phyloP scores from a whole-genome alignment of 2,329 filamentous ascomycete species.

The Pleurostoma richardsiae region DNA sequence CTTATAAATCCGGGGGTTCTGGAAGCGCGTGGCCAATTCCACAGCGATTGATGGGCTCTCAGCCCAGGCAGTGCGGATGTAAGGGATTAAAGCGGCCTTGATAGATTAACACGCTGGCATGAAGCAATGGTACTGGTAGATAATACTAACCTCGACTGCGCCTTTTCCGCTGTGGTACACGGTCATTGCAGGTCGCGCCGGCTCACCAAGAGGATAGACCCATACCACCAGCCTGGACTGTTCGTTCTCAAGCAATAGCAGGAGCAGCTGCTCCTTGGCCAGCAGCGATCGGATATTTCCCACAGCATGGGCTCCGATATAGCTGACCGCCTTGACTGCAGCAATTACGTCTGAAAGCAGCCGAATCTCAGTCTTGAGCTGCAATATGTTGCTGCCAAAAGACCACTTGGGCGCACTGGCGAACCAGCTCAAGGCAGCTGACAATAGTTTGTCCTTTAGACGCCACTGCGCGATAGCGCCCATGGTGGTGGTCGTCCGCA shows the following conservation, averaged over 20 bases:
- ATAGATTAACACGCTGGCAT: background rate
- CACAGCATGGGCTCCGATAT: conserved; percentile 47
- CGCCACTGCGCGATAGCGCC: conserved; percentile 66
- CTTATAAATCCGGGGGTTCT: conserved; percentile 63
- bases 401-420: conserved; percentile 80
- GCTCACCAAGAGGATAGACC: conserved; percentile 73
- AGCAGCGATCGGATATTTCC: conserved; percentile 62
- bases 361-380: conserved; percentile 87
- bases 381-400: conserved; percentile 88
- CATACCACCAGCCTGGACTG: conserved; percentile 80
- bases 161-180: conserved; percentile 34
- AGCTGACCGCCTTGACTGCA: conserved; percentile 59
- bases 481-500: conserved; percentile 67
- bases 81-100: conserved; percentile 51
- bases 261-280: conserved; percentile 77
- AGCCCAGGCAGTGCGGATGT: conserved; percentile 80
- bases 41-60: conserved; percentile 85
- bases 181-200: conserved; percentile 33
- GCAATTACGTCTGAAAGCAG: conserved; percentile 70
- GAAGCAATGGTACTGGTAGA: too few relatives aligned
- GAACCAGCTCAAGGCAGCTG: conserved; percentile 88
- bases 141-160: conserved; percentile 28
- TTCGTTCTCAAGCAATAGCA: conserved; percentile 78
- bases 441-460: conserved; percentile 83
- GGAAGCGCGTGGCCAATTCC: conserved; percentile 75